Conservation (phyloP, 495 filamentous ascomycete species). For the Daldinia grandis region DNA sequence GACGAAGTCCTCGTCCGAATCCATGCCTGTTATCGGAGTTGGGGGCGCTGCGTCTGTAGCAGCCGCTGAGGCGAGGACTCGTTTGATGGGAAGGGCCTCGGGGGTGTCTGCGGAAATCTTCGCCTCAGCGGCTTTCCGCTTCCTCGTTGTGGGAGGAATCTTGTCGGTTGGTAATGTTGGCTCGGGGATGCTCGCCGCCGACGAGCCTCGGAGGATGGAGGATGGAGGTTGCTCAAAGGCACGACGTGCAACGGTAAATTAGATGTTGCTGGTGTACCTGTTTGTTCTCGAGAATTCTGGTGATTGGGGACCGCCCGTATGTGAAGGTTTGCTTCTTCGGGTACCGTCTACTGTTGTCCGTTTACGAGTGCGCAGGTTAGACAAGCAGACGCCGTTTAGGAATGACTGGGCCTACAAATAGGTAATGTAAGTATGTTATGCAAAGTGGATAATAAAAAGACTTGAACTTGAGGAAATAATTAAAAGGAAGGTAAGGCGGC, state of each 20-base stretch:
- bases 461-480: neutral
- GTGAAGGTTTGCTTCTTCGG: neutral
- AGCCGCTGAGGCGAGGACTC: slow-evolving; percentile 61
- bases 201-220: slow-evolving; percentile 32
- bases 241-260: slow-evolving; percentile 6
- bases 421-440: neutral
- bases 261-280: neutral
- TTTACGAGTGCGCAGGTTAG: neutral
- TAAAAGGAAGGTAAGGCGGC: neutral
- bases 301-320: neutral
- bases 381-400: neutral
- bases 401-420: neutral
- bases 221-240: slow-evolving; percentile 3
- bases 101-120: slow-evolving; percentile 58
- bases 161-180: slow-evolving; percentile 52
- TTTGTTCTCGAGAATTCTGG: neutral
- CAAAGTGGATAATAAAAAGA: neutral
- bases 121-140: slow-evolving; percentile 91
- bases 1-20: slow-evolving; percentile 96
- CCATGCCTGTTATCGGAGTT: slow-evolving; percentile 82
- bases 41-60: slow-evolving; percentile 59
- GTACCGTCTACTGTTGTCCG: neutral
- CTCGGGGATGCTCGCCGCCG: slow-evolving; percentile 34
- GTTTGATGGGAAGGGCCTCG: slow-evolving; percentile 57
- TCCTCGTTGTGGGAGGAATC: slow-evolving; percentile 74